phyloP scores from a whole-genome alignment of 1,139 yeast species.

The Magnusiomyces fungicola region DNA sequence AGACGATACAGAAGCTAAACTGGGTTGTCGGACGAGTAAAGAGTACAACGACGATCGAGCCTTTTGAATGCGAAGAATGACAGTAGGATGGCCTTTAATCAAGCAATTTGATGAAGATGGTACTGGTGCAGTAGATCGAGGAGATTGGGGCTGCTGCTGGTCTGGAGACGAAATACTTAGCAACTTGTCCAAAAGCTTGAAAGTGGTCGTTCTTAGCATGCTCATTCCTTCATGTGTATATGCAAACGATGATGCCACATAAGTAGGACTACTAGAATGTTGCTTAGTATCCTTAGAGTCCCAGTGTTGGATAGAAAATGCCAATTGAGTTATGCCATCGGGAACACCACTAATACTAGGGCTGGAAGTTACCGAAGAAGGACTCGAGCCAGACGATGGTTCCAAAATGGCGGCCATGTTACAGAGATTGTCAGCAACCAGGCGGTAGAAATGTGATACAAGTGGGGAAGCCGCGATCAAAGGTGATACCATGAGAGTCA shows the following conservation, averaged over 20 bases:
- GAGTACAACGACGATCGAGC: too few relatives aligned
- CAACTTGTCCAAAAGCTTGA: neutral
- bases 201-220: neutral
- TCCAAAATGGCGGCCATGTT: neutral
- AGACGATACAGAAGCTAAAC: neutral
- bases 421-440: neutral
- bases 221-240: neutral
- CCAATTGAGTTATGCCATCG: neutral
- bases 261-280: neutral
- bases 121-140: neutral
- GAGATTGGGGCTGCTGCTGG: neutral
- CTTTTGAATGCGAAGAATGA: neutral
- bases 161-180: neutral
- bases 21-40: neutral
- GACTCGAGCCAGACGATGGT: too few relatives aligned
- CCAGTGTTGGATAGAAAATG: neutral
- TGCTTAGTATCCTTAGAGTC: neutral
- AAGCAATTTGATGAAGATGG: neutral
- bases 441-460: constrained; percentile 18
- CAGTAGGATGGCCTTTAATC: neutral
- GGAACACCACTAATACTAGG: neutral
- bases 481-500: constrained; percentile 25
- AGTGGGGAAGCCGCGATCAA: constrained; percentile 26
- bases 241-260: neutral
- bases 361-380: neutral